Base-by-base conservation (phyloP, 176 grass and related monocot genomes). In the Carex scoparia region DNA sequence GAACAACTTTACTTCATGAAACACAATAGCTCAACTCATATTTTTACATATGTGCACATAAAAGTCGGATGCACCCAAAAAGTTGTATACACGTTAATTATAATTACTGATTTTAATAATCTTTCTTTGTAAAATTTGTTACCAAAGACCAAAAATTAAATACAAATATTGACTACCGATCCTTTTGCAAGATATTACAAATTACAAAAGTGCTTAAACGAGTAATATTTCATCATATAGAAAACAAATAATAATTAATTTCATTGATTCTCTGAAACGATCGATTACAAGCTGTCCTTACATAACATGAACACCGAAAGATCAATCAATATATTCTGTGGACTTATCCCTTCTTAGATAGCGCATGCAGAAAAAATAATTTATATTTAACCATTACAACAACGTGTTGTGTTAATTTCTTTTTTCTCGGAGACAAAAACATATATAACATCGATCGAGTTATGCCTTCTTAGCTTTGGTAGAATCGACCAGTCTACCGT, bases 231-330 rank as follows among this genome's bases (percentile, higher is more conserved):
- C 4, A 75, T 30, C 23, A 54, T 23, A 75, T 54, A 28, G 48
- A 51, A 5, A 54, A 51, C 23, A 30, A 75, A 75, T 53, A 51
- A 53, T 27, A 27, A 30, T 75, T 27, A 75, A 54, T 75, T 28
- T 12, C 4, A 31, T 54, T 75, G 32, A 69, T 69, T 18, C 66
- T 38, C 11, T 69, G n/a, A 75, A 75, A 75, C 10, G 10, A 51
- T 75, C 10, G 44, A 51, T 75, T 75, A 75, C 44, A 75, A 75
- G 71, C 23, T 23, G 46, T 75, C 9, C 42, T 74, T 75, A 54
- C 71, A 54, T 30, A 28, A 53, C 48, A 53, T 75, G 71, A 51
- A 75, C 46, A 31, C 71, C 48, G 71, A 74, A 74, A 74, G 18
- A 75, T 2, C 10, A 53, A 49, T 46, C 0, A 1, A 46, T 37